Base-by-base conservation (phyloP, 176 grass and related monocot species). In the Puya raimondii region DNA sequence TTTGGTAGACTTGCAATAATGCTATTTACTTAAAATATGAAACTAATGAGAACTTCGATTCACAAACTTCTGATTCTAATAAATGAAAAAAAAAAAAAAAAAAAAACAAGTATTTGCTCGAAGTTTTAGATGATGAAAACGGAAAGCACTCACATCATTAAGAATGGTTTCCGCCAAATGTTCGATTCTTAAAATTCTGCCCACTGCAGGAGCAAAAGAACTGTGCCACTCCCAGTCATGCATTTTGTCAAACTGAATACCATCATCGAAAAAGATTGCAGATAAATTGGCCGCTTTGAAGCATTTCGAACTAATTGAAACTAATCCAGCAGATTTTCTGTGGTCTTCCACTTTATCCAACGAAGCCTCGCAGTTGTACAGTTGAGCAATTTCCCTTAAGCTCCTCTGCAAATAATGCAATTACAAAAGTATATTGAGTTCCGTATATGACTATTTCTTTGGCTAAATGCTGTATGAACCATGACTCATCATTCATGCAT, bases 201-300 rank as follows among this genome's bases (percentile, higher is more conserved):
- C 86, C 63, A 97, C 27, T 47, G 75, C 63, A 70, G 84, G 89
- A 82, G 51, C 76, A 85, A 92, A 92, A 52, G 68, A 79, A 67
- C 81, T 85, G 80, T 92, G 89, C 50, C 76, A 79, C 53, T 92
- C 79, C 80, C 76, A 83, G 25, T 92, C 77, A 27, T 85, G 82
- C 89, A 86, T 90, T 79, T 87, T 84, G 70, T 97, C 89, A 47
- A 92, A 85, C n/a, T 50, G 1, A 83, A 97, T 64, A 63, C 89
- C 93, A 51, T 92, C 88, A 27, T 97, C 93, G 49, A 92, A 71
- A 72, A 97, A 79, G 33, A 97, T 65, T 18, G 63, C 63, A 20
- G 93, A 90, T 81, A 97, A 64, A 49, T 97, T 97, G 74, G 89
- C 86, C 64, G 89, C 89, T 65, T 66, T 59, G 72, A 97, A 92